Conservation (phyloP, 2,329 filamentous ascomycete species). For the Scedosporium minutisporum region DNA sequence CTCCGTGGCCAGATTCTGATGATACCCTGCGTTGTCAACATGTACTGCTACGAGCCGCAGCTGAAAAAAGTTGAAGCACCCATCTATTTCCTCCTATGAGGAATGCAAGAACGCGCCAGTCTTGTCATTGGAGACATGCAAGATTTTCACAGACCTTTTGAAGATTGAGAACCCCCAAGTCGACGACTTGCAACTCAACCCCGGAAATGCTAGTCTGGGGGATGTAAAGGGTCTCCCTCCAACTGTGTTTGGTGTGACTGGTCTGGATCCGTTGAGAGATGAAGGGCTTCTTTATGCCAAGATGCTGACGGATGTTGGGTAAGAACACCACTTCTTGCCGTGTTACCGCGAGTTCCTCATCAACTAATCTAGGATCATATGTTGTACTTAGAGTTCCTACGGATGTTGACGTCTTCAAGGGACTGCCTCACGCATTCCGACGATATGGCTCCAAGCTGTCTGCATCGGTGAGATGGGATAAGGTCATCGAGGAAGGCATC, state of each 20-base stretch:
- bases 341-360: too few species aligned
- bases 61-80: constrained; percentile 25
- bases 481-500: constrained; percentile 32
- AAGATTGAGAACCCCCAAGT: constrained; percentile 15
- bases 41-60: constrained; percentile 18
- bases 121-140: constrained; percentile 26
- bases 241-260: constrained; percentile 33
- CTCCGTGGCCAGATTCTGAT: constrained; percentile 42
- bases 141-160: constrained; percentile 20
- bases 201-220: constrained; percentile 19
- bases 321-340: constrained; percentile 9
- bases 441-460: constrained; percentile 27
- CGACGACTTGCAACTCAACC: constrained; percentile 27
- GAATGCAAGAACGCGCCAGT: constrained; percentile 39
- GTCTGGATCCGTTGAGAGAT: constrained; percentile 37
- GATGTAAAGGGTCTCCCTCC: constrained; percentile 34
- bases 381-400: constrained; percentile 32
- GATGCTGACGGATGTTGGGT: constrained; percentile 32
- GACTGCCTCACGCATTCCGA: constrained; percentile 42
- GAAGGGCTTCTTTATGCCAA: constrained; percentile 37
- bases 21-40: constrained; percentile 34
- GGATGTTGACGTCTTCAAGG: constrained; percentile 35
- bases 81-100: constrained; percentile 30
- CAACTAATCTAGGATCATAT: too few species aligned
- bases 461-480: constrained; percentile 30